Evolutionary conservation across 768 basidiomycete species (phyloP).

Genomic region (Sporobolomyces phaffii): DNA sequence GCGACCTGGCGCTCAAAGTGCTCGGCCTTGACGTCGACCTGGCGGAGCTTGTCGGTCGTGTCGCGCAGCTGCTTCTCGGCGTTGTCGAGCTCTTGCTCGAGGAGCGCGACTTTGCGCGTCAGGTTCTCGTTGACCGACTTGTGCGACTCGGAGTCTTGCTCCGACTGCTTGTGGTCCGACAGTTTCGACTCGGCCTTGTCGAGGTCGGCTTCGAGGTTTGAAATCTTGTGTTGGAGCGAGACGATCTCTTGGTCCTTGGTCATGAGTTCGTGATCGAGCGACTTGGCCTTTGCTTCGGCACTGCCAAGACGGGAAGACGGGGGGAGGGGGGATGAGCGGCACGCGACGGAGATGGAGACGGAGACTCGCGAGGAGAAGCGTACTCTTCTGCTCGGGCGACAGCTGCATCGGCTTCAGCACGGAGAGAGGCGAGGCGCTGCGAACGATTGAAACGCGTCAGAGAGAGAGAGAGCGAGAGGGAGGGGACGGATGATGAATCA

Average conservation of each 20-base stretch:
- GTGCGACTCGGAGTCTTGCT: constrained; percentile 64
- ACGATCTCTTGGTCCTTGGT: constrained; percentile 77
- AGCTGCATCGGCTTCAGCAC: constrained; percentile 75
- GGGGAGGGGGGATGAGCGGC: neutral
- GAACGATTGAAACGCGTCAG: neutral
- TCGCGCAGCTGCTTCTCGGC: constrained; percentile 97
- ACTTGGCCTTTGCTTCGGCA: constrained; percentile 56
- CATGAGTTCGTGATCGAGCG: constrained; percentile 52
- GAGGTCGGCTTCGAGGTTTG: constrained; percentile 60
- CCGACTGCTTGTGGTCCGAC: constrained; percentile 57
- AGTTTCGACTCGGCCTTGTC: constrained; percentile 67
- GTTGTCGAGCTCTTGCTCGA: constrained; percentile 65
- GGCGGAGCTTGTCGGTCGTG: constrained; percentile 87
- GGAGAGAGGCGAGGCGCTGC: constrained; percentile 61
- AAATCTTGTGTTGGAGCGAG: constrained; percentile 68
- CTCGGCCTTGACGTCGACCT: constrained; percentile 97
- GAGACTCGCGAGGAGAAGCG: neutral
- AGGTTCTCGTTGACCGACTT: constrained; percentile 69
- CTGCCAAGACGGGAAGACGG: neutral
- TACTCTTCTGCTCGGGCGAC: constrained; percentile 69
- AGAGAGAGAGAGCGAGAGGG: neutral
- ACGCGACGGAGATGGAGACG: neutral
- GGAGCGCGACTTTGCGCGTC: constrained; percentile 72
- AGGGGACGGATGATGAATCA: constrained; percentile 7
- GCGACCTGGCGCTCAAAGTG: constrained; percentile 90